Conservation (phyloP, 768 basidiomycete species). For the Chalciporus sphaerocephalus region DNA sequence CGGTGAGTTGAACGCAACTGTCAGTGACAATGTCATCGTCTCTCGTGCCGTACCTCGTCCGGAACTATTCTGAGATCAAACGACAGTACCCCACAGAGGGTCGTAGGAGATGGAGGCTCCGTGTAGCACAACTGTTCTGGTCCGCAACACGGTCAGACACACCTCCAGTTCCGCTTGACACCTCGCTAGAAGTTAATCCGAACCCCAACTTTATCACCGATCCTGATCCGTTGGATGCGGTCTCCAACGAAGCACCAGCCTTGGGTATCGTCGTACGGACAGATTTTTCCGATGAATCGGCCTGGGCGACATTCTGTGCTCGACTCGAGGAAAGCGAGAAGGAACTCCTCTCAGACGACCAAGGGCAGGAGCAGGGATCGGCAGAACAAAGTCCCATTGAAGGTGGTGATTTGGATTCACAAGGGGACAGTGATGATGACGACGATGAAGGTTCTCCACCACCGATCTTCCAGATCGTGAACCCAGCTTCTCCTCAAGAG, state of each 20-base stretch:
- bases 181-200: slow-evolving; percentile 12
- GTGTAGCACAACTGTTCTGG: slow-evolving; percentile 51
- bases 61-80: slow-evolving; percentile 43
- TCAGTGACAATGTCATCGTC: slow-evolving; percentile 17
- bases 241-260: slow-evolving; percentile 43
- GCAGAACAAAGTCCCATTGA: slow-evolving; percentile 14
- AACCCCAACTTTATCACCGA: slow-evolving; percentile 35
- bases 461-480: slow-evolving; percentile 50
- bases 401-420: slow-evolving; percentile 18
- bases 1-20: not conserved
- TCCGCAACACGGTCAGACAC: slow-evolving; percentile 23
- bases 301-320: slow-evolving; percentile 55
- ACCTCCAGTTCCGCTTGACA: slow-evolving; percentile 5
- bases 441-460: slow-evolving; percentile 33
- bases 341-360: slow-evolving; percentile 42
- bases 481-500: slow-evolving; percentile 41
- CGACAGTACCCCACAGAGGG: slow-evolving; percentile 47
- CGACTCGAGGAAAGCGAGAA: slow-evolving; percentile 53
- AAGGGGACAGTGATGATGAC: slow-evolving; percentile 22
- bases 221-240: slow-evolving; percentile 51
- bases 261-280: slow-evolving; percentile 68
- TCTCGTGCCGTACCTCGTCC: slow-evolving; percentile 15
- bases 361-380: slow-evolving; percentile 19
- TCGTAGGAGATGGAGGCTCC: slow-evolving; percentile 52
- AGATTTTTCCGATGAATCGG: slow-evolving; percentile 62